Base-by-base conservation (phyloP, 352 stramenopile genomes). In the Blastocystis hominis region DNA sequence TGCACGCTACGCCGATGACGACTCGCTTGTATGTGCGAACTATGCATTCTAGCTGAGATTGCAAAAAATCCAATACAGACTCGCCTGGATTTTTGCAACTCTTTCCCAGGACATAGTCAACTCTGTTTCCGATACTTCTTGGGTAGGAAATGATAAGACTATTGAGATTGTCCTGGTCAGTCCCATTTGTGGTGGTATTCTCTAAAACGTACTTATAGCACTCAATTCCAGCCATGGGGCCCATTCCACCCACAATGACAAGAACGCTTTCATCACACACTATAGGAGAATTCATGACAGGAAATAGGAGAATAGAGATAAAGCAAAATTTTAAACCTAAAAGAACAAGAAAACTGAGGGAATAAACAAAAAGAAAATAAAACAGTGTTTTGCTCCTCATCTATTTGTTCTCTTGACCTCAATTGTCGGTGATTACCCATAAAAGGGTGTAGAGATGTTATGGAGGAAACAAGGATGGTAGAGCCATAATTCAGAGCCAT, bases 161-260 rank as follows among this genome's bases (percentile, higher is more conserved):
- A 15, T 64, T 66, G 20, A 84, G 47, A 68, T 84, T 84, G n/a
- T 84, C 47, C 44, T 84, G 72, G 50, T 84, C 72, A 20, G 72
- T 84, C 34, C 72, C 72, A 30, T 84, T 68, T 47, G 72, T 84
- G 5, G 24, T 53, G 20, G 30, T 66, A 53, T 84, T 84, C 3
- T 36, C n/a, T 7, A 24, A 53, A 54, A 84, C 44, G 44, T 84
- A 84, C 42, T 84, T 47, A 54, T 68, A 68, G 24, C 72, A 84
- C 72, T 84, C 42, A 44, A 66, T 24, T 17, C 72, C 72, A 20
- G 72, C 72, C 55, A 84, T 53, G 2, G 72, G 72, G 68, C 72
- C 72, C 72, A 84, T 84, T 30, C 72, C 72, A 17, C 72, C 72
- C 24, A 84, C 55, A 24, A 84, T 68, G 7, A 84, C 72, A n/a